Conservation (phyloP, 495 filamentous ascomycete species). For the Ramalina peruviana region DNA sequence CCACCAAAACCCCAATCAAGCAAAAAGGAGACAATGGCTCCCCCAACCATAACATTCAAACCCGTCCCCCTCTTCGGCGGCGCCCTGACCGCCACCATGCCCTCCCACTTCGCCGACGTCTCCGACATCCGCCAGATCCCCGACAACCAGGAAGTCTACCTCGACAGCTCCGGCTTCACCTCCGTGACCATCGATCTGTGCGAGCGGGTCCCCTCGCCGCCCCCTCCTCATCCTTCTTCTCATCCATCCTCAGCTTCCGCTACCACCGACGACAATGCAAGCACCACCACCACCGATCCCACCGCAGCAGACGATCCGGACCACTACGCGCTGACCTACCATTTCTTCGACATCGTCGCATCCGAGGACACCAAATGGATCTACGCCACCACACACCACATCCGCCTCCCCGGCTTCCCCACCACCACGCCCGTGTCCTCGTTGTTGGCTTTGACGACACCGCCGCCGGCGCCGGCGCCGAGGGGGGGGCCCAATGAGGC, state of each 20-base stretch:
- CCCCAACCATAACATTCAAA: conserved; percentile 24
- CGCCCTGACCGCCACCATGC: conserved; percentile 59
- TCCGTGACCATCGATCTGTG: conserved; percentile 81
- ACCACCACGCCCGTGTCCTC: conserved; percentile 21
- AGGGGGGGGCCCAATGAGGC: background rate
- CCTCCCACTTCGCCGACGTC: conserved; percentile 62
- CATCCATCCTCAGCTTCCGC: background rate
- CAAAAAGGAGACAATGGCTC: background rate
- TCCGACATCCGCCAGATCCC: conserved; percentile 79
- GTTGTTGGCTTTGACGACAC: conserved; percentile 16
- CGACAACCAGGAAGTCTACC: conserved; percentile 87
- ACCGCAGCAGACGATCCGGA: conserved; percentile 32
- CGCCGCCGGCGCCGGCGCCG: background rate
- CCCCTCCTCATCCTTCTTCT: conserved; percentile 23
- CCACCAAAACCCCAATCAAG: too few relatives aligned
- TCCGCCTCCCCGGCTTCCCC: conserved; percentile 21
- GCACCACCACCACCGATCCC: conserved; percentile 10
- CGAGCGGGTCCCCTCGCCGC: conserved; percentile 41
- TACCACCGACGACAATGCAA: conserved; percentile 17
- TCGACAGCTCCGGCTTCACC: conserved; percentile 63
- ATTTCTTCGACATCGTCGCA: conserved; percentile 67
- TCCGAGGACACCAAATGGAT: conserved; percentile 41
- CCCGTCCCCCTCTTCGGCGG: conserved; percentile 63
- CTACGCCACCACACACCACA: conserved; percentile 25
- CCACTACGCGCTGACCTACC: conserved; percentile 53